Evolutionary conservation across 2,329 filamentous ascomycete species (phyloP), one percentile per base, ranked within the genome.

Genomic region (Hymenoscyphus scutula): DNA sequence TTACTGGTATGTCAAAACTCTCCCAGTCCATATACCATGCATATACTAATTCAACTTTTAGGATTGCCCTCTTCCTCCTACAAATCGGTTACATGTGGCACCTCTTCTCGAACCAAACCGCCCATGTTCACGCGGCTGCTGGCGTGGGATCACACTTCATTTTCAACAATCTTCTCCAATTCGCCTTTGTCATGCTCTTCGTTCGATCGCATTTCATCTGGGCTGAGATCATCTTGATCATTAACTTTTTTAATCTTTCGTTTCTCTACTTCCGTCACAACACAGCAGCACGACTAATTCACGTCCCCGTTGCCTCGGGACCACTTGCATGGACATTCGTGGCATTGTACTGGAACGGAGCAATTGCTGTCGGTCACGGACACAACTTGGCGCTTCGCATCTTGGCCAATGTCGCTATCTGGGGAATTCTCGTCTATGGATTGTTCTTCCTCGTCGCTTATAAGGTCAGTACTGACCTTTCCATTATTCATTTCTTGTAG

Each of bases 291-390:
- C 82, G 87, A 64, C 86, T 90, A 71, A 90, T 96, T 69, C 92
- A 96, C 76, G 79, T 87, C 11, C 86, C 91, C 5, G 87, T 87
- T 53, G 86, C 92, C 25, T 88, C 89, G 17, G 90, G 87, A 0
- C 92, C 92, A 5, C 80, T 96, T 69, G 90, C 89, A 1, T 97
- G 91, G 90, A 92, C 89, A 15, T 90, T 95, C 72, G 87, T 94
- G 15, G 89, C 90, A 32, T 82, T 97, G 59, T 94, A 93, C 80
- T 96, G 91, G 91, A 91, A 92, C 70, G 92, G 92, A 8, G 91
- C 92, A 23, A 87, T 93, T 56, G 90, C 90, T 74, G 84, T 94
- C n/a, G 27, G 27, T 6, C 81, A 91, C 72, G 82, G 86, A 7
- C 78, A 87, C 62, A 83, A 79, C 62, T 76, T 92, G 4, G 81